Conservation (phyloP, 805 yeast species). For the Pichia insulana region DNA sequence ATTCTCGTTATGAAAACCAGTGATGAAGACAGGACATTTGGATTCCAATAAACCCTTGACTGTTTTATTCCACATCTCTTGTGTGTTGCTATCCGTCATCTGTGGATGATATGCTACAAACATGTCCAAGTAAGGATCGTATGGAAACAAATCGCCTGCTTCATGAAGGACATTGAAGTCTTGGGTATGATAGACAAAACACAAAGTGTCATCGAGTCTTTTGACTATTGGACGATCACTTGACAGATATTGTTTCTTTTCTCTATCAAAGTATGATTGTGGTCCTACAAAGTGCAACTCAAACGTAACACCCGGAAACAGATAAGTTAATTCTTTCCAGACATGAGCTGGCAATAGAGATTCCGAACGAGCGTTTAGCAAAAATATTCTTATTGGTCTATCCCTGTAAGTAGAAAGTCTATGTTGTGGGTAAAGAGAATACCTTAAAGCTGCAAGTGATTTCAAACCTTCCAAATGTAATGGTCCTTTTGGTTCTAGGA, state of each 20-base stretch:
- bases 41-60: constrained; percentile 84
- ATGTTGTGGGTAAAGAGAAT: constrained; percentile 73
- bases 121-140: constrained; percentile 90
- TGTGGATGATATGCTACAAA: constrained; percentile 97
- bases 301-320: constrained; percentile 75
- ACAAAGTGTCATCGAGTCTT: constrained; percentile 64
- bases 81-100: constrained; percentile 69
- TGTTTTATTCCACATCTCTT: constrained; percentile 75
- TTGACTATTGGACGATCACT: constrained; percentile 59
- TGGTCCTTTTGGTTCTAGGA: constrained; percentile 76
- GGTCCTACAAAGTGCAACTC: constrained; percentile 94
- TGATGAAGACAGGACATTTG: constrained; percentile 84
- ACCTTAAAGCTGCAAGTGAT: constrained; percentile 85
- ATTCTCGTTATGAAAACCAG: constrained; percentile 81
- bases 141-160: constrained; percentile 92
- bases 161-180: constrained; percentile 88
- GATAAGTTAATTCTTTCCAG: constrained; percentile 85
- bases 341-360: constrained; percentile 89
- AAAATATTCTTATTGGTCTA: constrained; percentile 81
- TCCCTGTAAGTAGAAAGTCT: constrained; percentile 59
- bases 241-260: constrained; percentile 50
- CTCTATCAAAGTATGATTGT: constrained; percentile 72
- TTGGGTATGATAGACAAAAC: constrained; percentile 77
- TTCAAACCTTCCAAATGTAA: constrained; percentile 87
- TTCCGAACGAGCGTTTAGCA: constrained; percentile 89